A percentile compares a stretch with the other conserved stretches of the same genome.
These are phyloP conservation scores for Bruguiera gymnorhiza DNA, from an alignment of 345 rosid genomes.

Conservation along the genomic window DNA sequence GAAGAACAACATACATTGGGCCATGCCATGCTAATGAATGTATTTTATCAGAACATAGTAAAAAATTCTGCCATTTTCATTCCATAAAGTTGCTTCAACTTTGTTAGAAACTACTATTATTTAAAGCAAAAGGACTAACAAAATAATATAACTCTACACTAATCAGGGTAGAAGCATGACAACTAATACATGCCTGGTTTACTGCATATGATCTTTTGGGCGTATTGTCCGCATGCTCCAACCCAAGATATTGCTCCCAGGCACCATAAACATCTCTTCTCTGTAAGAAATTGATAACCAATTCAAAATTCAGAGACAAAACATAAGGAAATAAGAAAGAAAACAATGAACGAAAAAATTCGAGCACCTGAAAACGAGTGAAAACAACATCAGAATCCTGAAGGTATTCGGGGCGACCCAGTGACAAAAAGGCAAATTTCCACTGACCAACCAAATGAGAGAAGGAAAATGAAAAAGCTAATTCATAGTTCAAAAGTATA, in stretches of 20 bases:
- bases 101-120: too few species aligned
- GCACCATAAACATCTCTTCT: slow-evolving; percentile 90
- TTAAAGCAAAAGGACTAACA: too few species aligned
- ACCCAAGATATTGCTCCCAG: slow-evolving; percentile 95
- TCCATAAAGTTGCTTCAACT: too few species aligned
- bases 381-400: slow-evolving; percentile 76
- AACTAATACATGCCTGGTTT: slow-evolving; percentile 56
- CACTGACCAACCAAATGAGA: slow-evolving; percentile 47
- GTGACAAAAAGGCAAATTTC: slow-evolving; percentile 85
- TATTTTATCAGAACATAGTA: too few species aligned
- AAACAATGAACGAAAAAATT: not conserved
- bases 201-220: slow-evolving; percentile 74
- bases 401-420: slow-evolving; percentile 89
- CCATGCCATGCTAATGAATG: too few species aligned
- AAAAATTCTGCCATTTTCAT: too few species aligned
- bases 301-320: not conserved
- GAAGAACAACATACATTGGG: too few species aligned
- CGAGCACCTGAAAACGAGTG: slow-evolving; percentile 75
- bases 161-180: not conserved
- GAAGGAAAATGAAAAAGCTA: not conserved
- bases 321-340: not conserved
- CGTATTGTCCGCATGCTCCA: slow-evolving; percentile 81
- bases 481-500: not conserved
- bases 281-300: slow-evolving; percentile 28
- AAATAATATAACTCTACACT: too few species aligned